Base-by-base conservation (phyloP, 2,329 filamentous ascomycete species). In the Lizonia empirigonia region DNA sequence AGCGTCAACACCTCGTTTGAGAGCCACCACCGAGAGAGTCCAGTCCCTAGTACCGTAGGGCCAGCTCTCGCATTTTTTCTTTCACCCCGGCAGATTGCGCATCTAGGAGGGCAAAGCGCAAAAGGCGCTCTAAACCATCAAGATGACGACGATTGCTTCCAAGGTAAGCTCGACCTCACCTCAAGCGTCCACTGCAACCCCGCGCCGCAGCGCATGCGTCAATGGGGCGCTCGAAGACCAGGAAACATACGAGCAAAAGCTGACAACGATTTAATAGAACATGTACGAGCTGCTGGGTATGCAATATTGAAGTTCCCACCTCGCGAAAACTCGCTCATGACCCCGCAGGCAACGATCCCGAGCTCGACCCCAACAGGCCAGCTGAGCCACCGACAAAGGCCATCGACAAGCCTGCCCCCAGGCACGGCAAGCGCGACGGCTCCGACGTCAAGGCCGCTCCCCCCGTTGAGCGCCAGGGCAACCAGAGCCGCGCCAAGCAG, bases 201-300 rank as follows among this genome's bases (percentile, higher is more conserved):
- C 44, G 44, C 50, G 50, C 44, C 40, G 36, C 30, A 39, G 24
- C 36, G 44, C 44, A 40, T 13, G 22, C n/a, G 53, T 44, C 48
- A 52, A 54, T 56, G 53, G 48, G 37, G 29, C 32, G 42, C 32
- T 50, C 44, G 52, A 49, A 10, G 16, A 26, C 20, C 10, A 32
- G 13, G 16, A 26, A 7, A 23, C 9, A 19, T 8, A 33, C 32
- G 36, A 33, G 13, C 30, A 47, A 51, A 38, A 47, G 60, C 77
- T 82, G 65, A 81, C 65, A 55, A 55, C 38, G 38, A 46, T 55
- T 50, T 40, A n/a, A n/a, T 64, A 97, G 94, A 99, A 99, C 85
- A 87, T 90, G 74, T 97, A 90, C 85, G 93, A 94, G 85, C 88
- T 96, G 82, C 91, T 99, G 85, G 93, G 94, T 97, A 96, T 64